These are phyloP conservation scores for Suhomyces faveliae DNA, from an alignment of 805 yeast genomes.

Conservation along the genomic window DNA sequence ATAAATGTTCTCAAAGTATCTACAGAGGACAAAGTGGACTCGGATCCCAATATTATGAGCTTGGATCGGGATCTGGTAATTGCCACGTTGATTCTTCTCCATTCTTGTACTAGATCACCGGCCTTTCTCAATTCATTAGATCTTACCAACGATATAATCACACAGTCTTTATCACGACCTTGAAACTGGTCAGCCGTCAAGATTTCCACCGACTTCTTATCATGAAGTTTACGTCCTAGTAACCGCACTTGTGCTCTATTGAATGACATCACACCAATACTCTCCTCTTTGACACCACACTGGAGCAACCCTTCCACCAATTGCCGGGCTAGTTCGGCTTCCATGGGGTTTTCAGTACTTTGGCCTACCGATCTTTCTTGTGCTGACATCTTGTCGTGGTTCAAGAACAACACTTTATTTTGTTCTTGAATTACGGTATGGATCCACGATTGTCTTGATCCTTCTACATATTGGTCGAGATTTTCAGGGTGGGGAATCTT, in stretches of 20 bases:
- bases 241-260: slow-evolving; percentile 69
- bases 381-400: slow-evolving; percentile 71
- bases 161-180: slow-evolving; percentile 92
- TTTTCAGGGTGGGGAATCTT: slow-evolving; percentile 41
- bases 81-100: slow-evolving; percentile 93
- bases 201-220: slow-evolving; percentile 57
- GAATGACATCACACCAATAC: slow-evolving; percentile 86
- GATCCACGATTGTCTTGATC: slow-evolving; percentile 50
- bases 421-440: slow-evolving; percentile 49
- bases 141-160: slow-evolving; percentile 85
- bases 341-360: slow-evolving; percentile 69
- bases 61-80: slow-evolving; percentile 88
- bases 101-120: slow-evolving; percentile 80
- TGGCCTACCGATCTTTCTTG: slow-evolving; percentile 58
- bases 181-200: slow-evolving; percentile 95
- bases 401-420: slow-evolving; percentile 69
- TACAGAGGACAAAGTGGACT: slow-evolving; percentile 52
- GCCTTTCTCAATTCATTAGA: slow-evolving; percentile 64
- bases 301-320: slow-evolving; percentile 55
- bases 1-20: slow-evolving; percentile 60
- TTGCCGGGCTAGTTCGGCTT: slow-evolving; percentile 63
- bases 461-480: neutral
- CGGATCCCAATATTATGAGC: slow-evolving; percentile 80
- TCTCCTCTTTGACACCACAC: slow-evolving; percentile 57
- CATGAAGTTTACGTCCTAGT: slow-evolving; percentile 32